Evolutionary conservation across 805 yeast genomes (phyloP), one percentile per base, ranked within the genome.

Genomic region (Candida sonorensis): DNA sequence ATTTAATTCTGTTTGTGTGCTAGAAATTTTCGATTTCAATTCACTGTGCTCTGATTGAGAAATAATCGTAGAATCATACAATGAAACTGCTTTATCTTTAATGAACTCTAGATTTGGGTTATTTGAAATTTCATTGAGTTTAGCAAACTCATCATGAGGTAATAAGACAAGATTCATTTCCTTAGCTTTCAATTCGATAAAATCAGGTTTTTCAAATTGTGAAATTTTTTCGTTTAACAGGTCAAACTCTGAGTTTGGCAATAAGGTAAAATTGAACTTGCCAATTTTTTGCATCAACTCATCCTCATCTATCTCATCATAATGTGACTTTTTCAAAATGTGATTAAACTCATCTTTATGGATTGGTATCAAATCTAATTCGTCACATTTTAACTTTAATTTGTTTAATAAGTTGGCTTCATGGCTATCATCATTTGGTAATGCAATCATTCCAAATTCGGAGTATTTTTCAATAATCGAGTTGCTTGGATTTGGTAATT

Each of bases 391-490:
- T 17, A 32, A 17, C 16, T 36, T 38, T 27, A 44, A 30, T 16
- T 34, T 23, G 13, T 41, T 42, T 14, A 41, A n/a, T 8, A 38
- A n/a, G 15, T 37, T 20, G 17, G 37, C 27, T 10, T 34, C 31
- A 11, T 40, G 38, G 12, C 37, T 17, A n/a, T 10, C 11, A 28
- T 50, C 55, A 30, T 44, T 52, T 7, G 58, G 53, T 20, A 48
- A 37, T 11, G 57, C 55, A 20, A 54, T 32, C 11, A 54, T 26
- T 21, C 51, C 48, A 19, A 36, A 48, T 4, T 45, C 39, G 5
- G 46, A 40, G 13, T 58, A 48, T 10, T 51, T 49, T 15, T 41
- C 36, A 6, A 50, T 30, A 16, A 51, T 46, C 1, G 48, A 41
- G 14, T 37, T 42, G 8, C 46, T 41, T 7, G 20, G 9, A 18